Conservation (phyloP, 2,329 filamentous ascomycete species). For the Cladophialophora bantiana region DNA sequence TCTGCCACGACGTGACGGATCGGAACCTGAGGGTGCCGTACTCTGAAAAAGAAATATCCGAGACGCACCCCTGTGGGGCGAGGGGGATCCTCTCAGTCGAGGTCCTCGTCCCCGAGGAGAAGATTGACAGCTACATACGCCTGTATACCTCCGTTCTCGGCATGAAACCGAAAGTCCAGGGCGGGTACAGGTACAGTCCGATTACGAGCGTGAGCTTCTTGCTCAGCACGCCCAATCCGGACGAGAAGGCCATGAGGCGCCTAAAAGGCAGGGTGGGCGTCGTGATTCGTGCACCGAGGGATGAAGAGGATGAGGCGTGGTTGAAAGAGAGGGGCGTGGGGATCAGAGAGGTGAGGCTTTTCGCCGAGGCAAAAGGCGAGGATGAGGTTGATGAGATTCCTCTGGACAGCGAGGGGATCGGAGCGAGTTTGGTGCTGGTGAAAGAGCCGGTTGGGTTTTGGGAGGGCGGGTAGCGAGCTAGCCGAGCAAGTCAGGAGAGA, state of each 20-base stretch:
- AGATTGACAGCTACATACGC: constrained; percentile 29
- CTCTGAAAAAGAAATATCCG: constrained; percentile 26
- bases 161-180: constrained; percentile 20
- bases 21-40: constrained; percentile 43
- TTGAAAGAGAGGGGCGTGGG: constrained; percentile 33
- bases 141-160: constrained; percentile 34
- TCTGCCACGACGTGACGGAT: constrained; percentile 41
- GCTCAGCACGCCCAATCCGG: constrained; percentile 25
- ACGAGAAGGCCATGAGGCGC: constrained; percentile 24
- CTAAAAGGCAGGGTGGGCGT: constrained; percentile 28
- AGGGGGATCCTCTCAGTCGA: constrained; percentile 36
- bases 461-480: constrained; percentile 5
- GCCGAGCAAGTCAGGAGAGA: not conserved
- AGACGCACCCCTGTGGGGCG: constrained; percentile 38
- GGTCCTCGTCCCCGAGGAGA: constrained; percentile 33
- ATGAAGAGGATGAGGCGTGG: constrained; percentile 34
- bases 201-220: constrained; percentile 28
- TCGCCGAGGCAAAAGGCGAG: constrained; percentile 22
- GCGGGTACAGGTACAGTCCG: constrained; percentile 20
- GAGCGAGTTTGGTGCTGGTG: constrained; percentile 32
- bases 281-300: constrained; percentile 26
- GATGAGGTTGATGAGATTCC: constrained; percentile 28
- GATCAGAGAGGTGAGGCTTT: constrained; percentile 33
- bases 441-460: constrained; percentile 13
- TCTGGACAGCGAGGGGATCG: constrained; percentile 35